Evolutionary conservation across 1,284 basidiomycete species (phyloP).

Genomic region (Melampsora larici-populina): DNA sequence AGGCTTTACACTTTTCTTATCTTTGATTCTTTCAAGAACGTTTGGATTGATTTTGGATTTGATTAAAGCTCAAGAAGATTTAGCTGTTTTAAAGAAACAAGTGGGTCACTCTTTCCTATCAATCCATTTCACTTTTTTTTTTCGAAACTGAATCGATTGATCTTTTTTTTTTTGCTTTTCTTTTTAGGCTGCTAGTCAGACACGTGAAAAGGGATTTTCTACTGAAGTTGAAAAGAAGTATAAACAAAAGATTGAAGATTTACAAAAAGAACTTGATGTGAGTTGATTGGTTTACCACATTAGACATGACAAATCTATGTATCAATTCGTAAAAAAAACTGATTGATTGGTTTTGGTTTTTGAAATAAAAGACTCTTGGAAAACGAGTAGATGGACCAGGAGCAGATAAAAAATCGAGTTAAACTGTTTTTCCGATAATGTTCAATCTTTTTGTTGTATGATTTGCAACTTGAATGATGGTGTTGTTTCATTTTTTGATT

Average conservation of each 20-base stretch:
- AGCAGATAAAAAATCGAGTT: constrained; percentile 34
- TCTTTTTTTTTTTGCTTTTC: background rate
- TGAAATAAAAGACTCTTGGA: constrained; percentile 2
- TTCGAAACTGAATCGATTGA: background rate
- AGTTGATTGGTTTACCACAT: background rate
- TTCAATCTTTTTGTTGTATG: too few relatives aligned
- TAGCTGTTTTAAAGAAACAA: constrained; percentile 72
- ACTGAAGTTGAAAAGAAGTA: constrained; percentile 42
- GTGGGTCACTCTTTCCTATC: too few relatives aligned
- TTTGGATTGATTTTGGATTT: constrained; percentile 89
- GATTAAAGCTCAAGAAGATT: constrained; percentile 82
- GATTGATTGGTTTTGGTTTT: background rate
- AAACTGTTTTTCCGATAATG: background rate
- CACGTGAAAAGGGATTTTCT: constrained; percentile 27
- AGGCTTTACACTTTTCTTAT: constrained; percentile 75
- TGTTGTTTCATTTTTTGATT: too few relatives aligned
- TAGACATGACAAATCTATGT: background rate
- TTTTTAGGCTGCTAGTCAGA: constrained; percentile 29
- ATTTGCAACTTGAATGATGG: too few relatives aligned
- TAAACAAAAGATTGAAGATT: constrained; percentile 36
- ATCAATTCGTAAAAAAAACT: background rate
- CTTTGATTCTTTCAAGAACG: constrained; percentile 82
- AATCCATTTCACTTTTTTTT: too few relatives aligned
- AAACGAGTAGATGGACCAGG: constrained; percentile 41
- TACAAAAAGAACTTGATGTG: constrained; percentile 41